Evolutionary conservation across 2,329 filamentous ascomycete genomes (phyloP).

Genomic region (Uncinocarpus reesii): DNA sequence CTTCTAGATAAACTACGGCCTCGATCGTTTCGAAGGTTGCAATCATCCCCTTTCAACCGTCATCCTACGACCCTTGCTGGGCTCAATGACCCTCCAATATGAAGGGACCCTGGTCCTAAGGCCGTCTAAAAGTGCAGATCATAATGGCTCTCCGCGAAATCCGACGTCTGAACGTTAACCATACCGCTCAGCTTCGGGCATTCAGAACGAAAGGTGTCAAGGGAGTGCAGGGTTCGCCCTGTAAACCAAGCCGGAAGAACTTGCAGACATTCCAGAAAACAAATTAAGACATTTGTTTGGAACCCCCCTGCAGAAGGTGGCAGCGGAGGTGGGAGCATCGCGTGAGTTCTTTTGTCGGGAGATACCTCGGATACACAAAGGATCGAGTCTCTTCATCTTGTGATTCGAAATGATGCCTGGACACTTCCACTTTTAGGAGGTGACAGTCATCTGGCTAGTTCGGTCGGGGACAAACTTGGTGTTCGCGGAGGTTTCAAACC

Average conservation of each 20-base stretch:
- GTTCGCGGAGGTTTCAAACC: not conserved
- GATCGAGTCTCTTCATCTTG: not conserved
- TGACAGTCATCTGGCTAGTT: not conserved
- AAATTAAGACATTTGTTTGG: not conserved
- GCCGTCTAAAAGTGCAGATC: not conserved
- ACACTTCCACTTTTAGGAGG: not conserved
- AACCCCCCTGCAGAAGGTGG: not conserved
- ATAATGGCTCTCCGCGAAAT: not conserved
- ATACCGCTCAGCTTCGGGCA: not conserved
- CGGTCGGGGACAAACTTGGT: not conserved
- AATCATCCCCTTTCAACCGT: not conserved
- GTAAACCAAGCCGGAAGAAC: not conserved
- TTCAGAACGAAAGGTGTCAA: not conserved
- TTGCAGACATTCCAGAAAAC: not conserved
- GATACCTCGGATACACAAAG: not conserved
- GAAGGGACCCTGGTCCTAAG: not conserved
- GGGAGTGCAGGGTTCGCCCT: not conserved
- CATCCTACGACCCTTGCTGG: not conserved
- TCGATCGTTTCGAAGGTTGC: not conserved
- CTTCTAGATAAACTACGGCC: not conserved
- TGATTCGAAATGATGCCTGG: not conserved
- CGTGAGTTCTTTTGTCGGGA: not conserved
- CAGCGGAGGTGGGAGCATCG: not conserved
- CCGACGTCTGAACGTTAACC: not conserved
- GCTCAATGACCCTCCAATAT: not conserved